Evolutionary conservation across 2,329 filamentous ascomycete species (phyloP).

Genomic region (Ophiostoma sp.): DNA sequence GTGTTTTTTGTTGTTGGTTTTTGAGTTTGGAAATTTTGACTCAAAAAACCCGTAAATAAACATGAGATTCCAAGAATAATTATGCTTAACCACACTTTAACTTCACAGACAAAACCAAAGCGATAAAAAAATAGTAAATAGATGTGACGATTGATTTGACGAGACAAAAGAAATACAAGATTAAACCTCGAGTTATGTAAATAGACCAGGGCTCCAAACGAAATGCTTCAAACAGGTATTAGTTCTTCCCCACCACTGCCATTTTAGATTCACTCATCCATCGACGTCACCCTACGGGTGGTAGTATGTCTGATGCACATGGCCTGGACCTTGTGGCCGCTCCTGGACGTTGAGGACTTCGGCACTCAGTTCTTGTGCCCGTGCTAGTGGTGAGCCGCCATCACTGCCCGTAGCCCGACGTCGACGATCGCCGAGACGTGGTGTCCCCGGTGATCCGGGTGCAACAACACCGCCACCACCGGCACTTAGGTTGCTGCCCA

Average conservation of each 20-base stretch:
- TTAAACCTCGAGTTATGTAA: neutral
- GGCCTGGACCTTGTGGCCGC: neutral
- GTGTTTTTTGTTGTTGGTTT: too few species aligned
- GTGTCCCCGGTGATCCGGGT: neutral
- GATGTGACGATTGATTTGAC: neutral
- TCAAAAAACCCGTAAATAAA: too few species aligned
- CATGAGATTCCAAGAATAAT: too few species aligned
- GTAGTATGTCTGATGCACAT: slow-evolving; percentile 27
- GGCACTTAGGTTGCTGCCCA: neutral
- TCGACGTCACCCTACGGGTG: slow-evolving; percentile 16
- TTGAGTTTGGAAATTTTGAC: too few species aligned
- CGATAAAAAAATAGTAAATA: too few species aligned
- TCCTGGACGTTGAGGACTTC: neutral
- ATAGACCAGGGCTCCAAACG: neutral
- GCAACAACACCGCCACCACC: neutral
- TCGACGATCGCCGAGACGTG: neutral
- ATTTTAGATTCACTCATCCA: too few species aligned
- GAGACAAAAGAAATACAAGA: neutral
- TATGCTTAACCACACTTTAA: too few species aligned
- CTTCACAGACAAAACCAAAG: too few species aligned
- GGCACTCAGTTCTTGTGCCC: slow-evolving; percentile 26
- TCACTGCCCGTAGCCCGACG: slow-evolving; percentile 22
- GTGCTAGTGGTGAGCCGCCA: neutral
- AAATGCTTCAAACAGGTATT: neutral
- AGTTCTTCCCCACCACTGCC: neutral